Conservation (phyloP, 768 basidiomycete species). For the Phaeotremella skinneri region DNA sequence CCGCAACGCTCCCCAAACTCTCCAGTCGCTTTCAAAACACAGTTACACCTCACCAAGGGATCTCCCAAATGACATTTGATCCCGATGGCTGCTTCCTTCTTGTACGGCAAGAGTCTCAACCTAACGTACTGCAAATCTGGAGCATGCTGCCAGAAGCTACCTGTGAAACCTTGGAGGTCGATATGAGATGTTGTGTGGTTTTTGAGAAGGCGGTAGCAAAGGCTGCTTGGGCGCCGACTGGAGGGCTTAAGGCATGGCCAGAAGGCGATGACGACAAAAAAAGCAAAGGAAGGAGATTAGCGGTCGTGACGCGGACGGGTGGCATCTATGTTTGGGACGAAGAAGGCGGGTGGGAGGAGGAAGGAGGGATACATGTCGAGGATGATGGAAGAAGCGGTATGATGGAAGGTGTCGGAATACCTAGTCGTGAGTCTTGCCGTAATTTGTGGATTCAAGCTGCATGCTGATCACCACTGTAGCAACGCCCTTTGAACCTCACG, state of each 20-base stretch:
- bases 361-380: slow-evolving; percentile 51
- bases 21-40: slow-evolving; percentile 59
- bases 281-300: slow-evolving; percentile 9
- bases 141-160: slow-evolving; percentile 66
- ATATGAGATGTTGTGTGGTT: neutral
- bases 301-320: slow-evolving; percentile 16
- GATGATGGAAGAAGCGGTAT: slow-evolving; percentile 59
- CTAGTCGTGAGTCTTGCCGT: slow-evolving; percentile 63
- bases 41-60: slow-evolving; percentile 53
- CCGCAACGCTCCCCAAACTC: slow-evolving; percentile 41
- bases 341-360: slow-evolving; percentile 44
- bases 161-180: slow-evolving; percentile 38
- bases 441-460: no score
- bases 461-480: slow-evolving; percentile 1
- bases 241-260: neutral
- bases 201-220: neutral
- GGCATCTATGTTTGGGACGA: slow-evolving; percentile 48
- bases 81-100: slow-evolving; percentile 69
- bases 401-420: slow-evolving; percentile 86
- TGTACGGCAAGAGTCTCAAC: slow-evolving; percentile 56
- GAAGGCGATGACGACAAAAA: neutral
- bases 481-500: slow-evolving; percentile 71
- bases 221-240: neutral
- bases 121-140: slow-evolving; percentile 67
- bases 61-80: slow-evolving; percentile 77